Conservation (phyloP, 176 grass and related monocot genomes). For the Cocos nucifera region DNA sequence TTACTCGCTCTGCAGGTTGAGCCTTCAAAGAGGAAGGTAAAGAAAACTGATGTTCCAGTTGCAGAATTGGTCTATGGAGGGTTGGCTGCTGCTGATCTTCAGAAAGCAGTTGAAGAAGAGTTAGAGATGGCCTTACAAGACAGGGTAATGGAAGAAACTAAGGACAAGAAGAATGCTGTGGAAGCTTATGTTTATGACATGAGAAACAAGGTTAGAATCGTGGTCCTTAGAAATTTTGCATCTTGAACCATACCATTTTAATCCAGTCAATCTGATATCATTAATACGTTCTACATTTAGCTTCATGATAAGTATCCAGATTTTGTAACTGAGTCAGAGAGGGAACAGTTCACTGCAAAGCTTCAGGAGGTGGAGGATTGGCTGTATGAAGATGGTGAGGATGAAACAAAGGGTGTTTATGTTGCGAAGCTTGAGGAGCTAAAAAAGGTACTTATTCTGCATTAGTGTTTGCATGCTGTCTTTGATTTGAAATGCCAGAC, state of each 20-base stretch:
- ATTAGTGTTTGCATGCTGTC: too few relatives aligned
- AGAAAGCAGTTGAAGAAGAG: neutral
- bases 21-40: slow-evolving; percentile 45
- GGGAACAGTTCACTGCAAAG: slow-evolving; percentile 52
- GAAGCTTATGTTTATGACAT: slow-evolving; percentile 99
- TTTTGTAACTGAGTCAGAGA: slow-evolving; percentile 57
- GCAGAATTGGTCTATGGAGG: neutral
- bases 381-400: slow-evolving; percentile 98
- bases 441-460: slow-evolving; percentile 31
- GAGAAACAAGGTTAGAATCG: slow-evolving; percentile 73
- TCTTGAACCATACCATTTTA: neutral
- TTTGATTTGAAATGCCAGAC: neutral
- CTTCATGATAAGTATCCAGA: slow-evolving; percentile 60
- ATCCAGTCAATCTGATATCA: slow-evolving; percentile 16
- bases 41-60: slow-evolving; percentile 30
- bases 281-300: slow-evolving; percentile 33
- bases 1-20: slow-evolving; percentile 28
- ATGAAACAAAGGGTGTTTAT: slow-evolving; percentile 95
- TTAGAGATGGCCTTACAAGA: slow-evolving; percentile 28
- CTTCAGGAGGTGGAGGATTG: slow-evolving; percentile 96
- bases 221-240: neutral
- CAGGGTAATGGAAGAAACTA: slow-evolving; percentile 96
- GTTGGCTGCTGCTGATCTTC: neutral
- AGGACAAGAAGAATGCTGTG: slow-evolving; percentile 95
- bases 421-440: slow-evolving; percentile 89